Base-by-base conservation (phyloP, 164 flowering plant genomes). In the Chimonanthus salicifolius region DNA sequence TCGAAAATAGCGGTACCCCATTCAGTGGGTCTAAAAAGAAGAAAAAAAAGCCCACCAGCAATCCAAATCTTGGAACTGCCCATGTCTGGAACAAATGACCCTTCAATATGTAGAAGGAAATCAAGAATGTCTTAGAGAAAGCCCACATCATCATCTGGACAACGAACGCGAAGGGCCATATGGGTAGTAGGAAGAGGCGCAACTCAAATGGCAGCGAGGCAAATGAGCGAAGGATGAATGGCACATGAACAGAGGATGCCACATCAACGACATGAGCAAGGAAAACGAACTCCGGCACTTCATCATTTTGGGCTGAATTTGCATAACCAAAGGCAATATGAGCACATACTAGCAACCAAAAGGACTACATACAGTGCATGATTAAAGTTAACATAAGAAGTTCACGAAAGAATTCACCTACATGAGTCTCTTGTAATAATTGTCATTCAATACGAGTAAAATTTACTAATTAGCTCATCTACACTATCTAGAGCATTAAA, bases 31-130 rank as follows among this genome's bases (percentile, higher is more conserved):
- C 33, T 33, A 33, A 33, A 33, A 33, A 33, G 33, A 13, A 4
- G 1, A 44, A 16, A 44, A 16, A 44, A 45, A 33, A 18, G 45
- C 74, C 5, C 76, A 95, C 99, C 94, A 90, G 97, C 68, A 92
- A 96, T 49, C 99, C 99, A 74, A 77, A 88, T 54, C 99, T 82
- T 0, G 99, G 97, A 5, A 96, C 94, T 5, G 45, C 77, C 99
- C 99, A 94, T 0, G 92, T 89, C 54, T 90, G 91, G 72, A 82
- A 86, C 79, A 90, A 75, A 3, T 80, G 74, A 20, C 85, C 87
- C 69, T 92, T 79, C 45, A 96, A 86, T 43, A 73, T 71, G 82
- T 94, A 96, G 77, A 81, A 89, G 44, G 84, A 71, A 68, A 83
- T 33, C 49, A 88, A 68, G 80, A 96, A 93, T 47, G 87, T 73